Evolutionary conservation across 202 grass and related monocot genomes (phyloP), one percentile per base, ranked within the genome.

Genomic region (Setaria viridis): DNA sequence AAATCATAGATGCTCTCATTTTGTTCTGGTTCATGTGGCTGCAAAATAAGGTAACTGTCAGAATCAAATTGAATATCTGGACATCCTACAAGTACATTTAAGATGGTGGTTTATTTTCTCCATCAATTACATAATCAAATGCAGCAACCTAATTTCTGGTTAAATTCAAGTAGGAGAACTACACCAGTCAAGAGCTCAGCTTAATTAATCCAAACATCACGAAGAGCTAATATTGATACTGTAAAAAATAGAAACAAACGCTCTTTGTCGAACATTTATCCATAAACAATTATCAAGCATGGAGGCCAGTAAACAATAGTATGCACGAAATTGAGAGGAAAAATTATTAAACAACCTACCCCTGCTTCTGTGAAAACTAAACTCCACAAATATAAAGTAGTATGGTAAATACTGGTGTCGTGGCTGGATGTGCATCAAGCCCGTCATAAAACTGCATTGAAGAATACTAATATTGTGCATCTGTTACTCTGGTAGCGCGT

Each of bases 1-100:
- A 86, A 77, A 58, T 80, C 78, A 85, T 95, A 95, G 54, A 92
- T 85, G 78, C 71, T 90, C 83, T 89, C 77, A 9, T 55, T 79
- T 48, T 67, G 67, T 55, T 76, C n/a, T 67, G 80, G 72, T 46
- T 86, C 77, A 85, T 74, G 90, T 21, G 85, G 84, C 90, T 95
- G 83, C 78, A 87, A 77, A 75, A 78, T 65, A 82, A 70, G 11
- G 62, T 48, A 58, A 73, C 69, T 80, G 35, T 83, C 72, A 89
- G 53, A 34, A 82, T 34, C 9, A 33, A 86, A 67, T 30, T 49
- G 34, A 85, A 85, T 41, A 82, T 46, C 19, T 74, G 19, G 50
- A 79, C 65, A 87, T 58, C 11, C 53, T 63, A 16, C 3, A 2
- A 70, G 57, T 67, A 80, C 39, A 67, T 39, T 74, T 71, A 77